phyloP scores from a whole-genome alignment of 441 rosid species.

The Populus hybrid region DNA sequence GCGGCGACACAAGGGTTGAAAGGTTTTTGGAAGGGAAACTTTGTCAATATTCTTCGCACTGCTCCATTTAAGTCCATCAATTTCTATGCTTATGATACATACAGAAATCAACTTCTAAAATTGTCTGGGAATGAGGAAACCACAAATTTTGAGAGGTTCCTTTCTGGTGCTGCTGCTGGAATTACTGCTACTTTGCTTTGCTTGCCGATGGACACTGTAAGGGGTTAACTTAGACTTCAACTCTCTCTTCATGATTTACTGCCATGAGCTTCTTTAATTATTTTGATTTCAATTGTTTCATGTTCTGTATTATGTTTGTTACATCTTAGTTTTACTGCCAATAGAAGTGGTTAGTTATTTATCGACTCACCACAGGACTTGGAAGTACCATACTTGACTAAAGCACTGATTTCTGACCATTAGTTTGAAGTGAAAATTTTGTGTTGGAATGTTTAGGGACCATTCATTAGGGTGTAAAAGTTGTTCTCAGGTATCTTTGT shows the following conservation, averaged over 20 bases:
- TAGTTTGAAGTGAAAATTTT: neutral
- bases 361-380: neutral
- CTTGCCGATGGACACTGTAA: constrained; percentile 89
- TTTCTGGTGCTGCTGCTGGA: constrained; percentile 95
- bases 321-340: neutral
- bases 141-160: constrained; percentile 76
- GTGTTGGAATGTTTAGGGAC: neutral
- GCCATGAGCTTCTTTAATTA: neutral
- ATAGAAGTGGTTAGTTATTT: neutral
- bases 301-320: neutral
- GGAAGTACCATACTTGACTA: neutral
- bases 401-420: neutral
- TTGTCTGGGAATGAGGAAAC: constrained; percentile 65
- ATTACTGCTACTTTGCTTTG: constrained; percentile 84
- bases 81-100: constrained; percentile 86
- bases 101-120: constrained; percentile 62
- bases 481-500: no score
- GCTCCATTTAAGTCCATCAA: constrained; percentile 96
- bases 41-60: constrained; percentile 82
- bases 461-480: neutral
- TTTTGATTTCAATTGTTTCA: no score
- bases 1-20: constrained; percentile 62
- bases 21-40: constrained; percentile 96
- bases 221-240: constrained; percentile 20
- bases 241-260: neutral